Evolutionary conservation across 2,329 filamentous ascomycete species (phyloP).

Genomic region (Colletotrichum plurivorum): DNA sequence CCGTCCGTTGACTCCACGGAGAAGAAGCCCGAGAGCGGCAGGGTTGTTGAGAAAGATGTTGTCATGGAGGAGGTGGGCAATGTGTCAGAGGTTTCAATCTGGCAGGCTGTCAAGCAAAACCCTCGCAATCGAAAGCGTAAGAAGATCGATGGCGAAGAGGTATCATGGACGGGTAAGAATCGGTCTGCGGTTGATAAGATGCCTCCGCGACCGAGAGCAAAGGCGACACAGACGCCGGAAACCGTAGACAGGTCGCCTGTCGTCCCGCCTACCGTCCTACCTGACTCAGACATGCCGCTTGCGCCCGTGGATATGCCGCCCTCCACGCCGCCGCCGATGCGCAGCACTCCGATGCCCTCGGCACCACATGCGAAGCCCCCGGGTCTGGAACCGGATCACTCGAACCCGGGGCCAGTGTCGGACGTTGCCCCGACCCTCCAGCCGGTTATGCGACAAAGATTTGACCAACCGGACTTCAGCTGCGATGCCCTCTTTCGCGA

Average conservation of each 20-base stretch:
- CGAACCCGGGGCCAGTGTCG: constrained; percentile 20
- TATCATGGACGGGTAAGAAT: constrained; percentile 17
- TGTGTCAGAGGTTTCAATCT: constrained; percentile 55
- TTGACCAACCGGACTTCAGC: constrained; percentile 1
- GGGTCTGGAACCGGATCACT: constrained; percentile 24
- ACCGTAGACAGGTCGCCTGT: constrained; percentile 11
- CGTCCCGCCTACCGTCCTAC: constrained; percentile 26
- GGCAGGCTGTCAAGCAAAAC: constrained; percentile 65
- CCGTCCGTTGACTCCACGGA: no score
- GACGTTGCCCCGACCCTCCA: constrained; percentile 26
- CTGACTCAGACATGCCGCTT: constrained; percentile 18
- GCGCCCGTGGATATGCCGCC: constrained; percentile 13
- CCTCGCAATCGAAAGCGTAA: constrained; percentile 63
- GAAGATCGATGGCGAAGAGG: constrained; percentile 56
- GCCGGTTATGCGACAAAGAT: neutral
- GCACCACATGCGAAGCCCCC: constrained; percentile 16
- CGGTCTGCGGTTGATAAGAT: constrained; percentile 42
- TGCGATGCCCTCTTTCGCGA: constrained; percentile 16
- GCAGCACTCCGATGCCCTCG: neutral
- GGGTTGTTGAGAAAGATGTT: no score
- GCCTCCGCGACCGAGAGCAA: constrained; percentile 39
- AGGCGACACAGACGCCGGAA: neutral
- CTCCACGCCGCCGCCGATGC: constrained; percentile 21
- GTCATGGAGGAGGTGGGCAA: no score
- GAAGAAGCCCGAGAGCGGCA: no score